Conservation (phyloP, 164 flowering plant species). For the Nelumbo lutea region DNA sequence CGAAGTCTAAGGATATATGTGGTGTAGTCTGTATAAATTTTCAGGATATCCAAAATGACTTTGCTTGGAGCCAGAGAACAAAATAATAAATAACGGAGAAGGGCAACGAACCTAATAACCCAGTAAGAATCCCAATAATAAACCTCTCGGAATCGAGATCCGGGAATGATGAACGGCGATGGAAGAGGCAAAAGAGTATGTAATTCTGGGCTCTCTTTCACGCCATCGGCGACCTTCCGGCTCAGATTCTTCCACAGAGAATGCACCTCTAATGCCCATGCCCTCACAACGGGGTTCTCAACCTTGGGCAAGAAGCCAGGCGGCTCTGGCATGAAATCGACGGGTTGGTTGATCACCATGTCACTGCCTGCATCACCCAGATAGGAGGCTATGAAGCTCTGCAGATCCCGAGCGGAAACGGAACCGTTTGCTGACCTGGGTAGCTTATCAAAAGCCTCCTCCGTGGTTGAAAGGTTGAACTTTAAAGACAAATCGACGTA, state of each 20-base stretch:
- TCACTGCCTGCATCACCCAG: conserved; percentile 68
- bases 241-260: conserved; percentile 82
- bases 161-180: conserved; percentile 53
- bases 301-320: conserved; percentile 66
- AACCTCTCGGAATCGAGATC: conserved; percentile 83
- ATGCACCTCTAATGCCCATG: conserved; percentile 87
- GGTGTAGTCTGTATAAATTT: too few species aligned
- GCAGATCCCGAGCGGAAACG: conserved; percentile 31
- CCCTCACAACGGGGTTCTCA: conserved; percentile 42
- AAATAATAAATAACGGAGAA: neutral
- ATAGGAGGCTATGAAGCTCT: conserved; percentile 35
- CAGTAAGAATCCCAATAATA: conserved; percentile 98
- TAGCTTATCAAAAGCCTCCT: conserved; percentile 43
- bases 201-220: conserved; percentile 36
- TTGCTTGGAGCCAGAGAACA: neutral
- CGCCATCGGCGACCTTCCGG: conserved; percentile 49
- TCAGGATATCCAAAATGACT: neutral
- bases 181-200: conserved; percentile 79
- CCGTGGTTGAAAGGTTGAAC: conserved; percentile 31
- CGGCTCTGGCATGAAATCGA: conserved; percentile 60
- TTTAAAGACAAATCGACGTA: conserved; percentile 73
- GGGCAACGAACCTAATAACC: conserved; percentile 65
- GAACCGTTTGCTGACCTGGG: conserved; percentile 34
- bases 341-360: conserved; percentile 46
- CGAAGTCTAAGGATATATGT: too few species aligned